Evolutionary conservation across 352 stramenopile genomes (phyloP), one percentile per base, ranked within the genome.

Genomic region (Pythium folliculosum): DNA sequence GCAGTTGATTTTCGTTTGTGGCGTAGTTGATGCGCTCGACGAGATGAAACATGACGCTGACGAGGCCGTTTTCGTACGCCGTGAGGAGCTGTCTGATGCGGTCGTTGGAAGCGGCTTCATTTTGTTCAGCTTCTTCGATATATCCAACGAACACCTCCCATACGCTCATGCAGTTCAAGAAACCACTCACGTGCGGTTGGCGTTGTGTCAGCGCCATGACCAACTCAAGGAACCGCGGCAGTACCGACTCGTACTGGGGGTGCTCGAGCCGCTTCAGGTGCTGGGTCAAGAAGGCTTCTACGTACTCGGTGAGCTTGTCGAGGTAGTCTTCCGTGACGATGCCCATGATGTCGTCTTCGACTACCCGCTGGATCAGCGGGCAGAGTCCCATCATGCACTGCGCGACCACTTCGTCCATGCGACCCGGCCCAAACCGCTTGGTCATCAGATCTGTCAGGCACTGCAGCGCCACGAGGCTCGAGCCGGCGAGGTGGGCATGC

Each of bases 91-190:
- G 66, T 2, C 77, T 66, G 3, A 81, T 64, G 1, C 63, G 75
- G 16, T 90, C 82, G 47, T 88, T 88, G 3, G 78, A 72, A 4
- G 80, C 81, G 6, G 72, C 78, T 73, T 90, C 84, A 43, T 90
- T 82, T 43, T 88, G 78, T 60, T 93, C 82, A 1, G 82, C 73
- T 60, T 93, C 84, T 68, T 95, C 86, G 56, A 95, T 81, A 54
- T 93, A 91, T 19, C 78, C 77, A 17, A 95, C 84, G 55, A 95
- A 90, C 7, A 95, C 83, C 27, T 95, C 84, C 86, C 86, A 95
- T 8, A 93, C 79, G 25, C 75, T 84, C 38, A 95, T 60, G 50
- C 86, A 95, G 64, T 93, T 91, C 49, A 93, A 60, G 48, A 93
- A 90, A 1, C 84, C 86, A 35, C 80, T 81, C 2, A 90, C 75